Evolutionary conservation across 2,329 filamentous ascomycete genomes (phyloP).

Genomic region (Dendryphion nanum): DNA sequence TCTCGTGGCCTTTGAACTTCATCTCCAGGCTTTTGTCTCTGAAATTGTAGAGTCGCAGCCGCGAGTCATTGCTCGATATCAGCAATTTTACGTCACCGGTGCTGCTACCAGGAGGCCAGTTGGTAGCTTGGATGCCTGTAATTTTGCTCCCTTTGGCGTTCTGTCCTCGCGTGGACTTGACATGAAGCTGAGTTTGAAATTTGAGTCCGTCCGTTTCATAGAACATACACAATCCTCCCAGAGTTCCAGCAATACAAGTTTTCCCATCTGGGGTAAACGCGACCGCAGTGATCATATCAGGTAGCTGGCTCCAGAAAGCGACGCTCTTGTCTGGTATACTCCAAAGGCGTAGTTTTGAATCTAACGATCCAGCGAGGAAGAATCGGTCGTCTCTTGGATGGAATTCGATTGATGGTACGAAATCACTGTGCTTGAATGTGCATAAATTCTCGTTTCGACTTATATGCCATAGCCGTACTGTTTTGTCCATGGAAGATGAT

Average conservation of each 20-base stretch:
- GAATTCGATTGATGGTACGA: constrained; percentile 92
- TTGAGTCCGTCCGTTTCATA: constrained; percentile 92
- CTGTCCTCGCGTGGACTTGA: constrained; percentile 87
- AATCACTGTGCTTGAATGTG: constrained; percentile 91
- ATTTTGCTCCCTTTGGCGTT: constrained; percentile 98
- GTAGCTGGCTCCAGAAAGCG: constrained; percentile 72
- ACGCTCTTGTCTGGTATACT: constrained; percentile 96
- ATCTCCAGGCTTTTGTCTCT: constrained; percentile 80
- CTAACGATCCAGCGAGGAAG: constrained; percentile 89
- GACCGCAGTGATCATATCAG: constrained; percentile 91
- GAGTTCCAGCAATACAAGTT: constrained; percentile 80
- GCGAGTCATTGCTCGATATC: constrained; percentile 92
- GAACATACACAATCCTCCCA: constrained; percentile 83
- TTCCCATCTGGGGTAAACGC: constrained; percentile 91
- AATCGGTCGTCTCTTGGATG: constrained; percentile 95
- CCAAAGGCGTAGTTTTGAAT: constrained; percentile 86
- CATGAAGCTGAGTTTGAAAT: constrained; percentile 80
- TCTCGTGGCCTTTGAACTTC: constrained; percentile 91
- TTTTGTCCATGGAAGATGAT: constrained; percentile 97
- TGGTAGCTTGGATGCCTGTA: constrained; percentile 81
- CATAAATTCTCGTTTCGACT: constrained; percentile 83
- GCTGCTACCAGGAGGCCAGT: constrained; percentile 55
- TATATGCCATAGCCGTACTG: constrained; percentile 90
- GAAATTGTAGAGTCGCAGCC: constrained; percentile 85
- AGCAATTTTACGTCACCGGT: constrained; percentile 76